These are phyloP conservation scores for Euptelea pleiosperma DNA, from an alignment of 164 flowering plant species.

Conservation along the genomic window DNA sequence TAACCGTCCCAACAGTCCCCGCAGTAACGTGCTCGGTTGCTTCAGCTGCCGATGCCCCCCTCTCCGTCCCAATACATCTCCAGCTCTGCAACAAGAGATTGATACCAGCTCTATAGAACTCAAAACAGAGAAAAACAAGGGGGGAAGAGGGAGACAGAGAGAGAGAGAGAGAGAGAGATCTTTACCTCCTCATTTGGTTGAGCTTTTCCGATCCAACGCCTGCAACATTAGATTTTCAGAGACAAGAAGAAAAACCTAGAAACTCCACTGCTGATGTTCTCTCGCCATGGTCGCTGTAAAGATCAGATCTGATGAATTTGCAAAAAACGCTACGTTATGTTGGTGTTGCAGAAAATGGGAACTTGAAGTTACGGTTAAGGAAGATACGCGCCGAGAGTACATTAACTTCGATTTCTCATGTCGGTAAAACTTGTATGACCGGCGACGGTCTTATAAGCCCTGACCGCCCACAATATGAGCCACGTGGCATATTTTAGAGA, in stretches of 20 bases:
- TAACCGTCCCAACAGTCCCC: constrained; percentile 25
- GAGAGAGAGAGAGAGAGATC: background rate
- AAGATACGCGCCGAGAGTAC: no score
- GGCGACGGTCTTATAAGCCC: no score
- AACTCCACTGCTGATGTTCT: no score
- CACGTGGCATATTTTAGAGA: no score
- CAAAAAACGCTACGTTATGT: no score
- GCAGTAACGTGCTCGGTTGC: constrained; percentile 29
- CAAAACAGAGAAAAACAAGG: background rate
- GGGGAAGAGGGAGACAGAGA: background rate
- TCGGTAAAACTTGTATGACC: no score
- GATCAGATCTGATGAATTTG: no score
- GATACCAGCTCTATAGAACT: constrained; percentile 13
- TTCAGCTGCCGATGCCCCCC: constrained; percentile 33
- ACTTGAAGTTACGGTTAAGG: no score
- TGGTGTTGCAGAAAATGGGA: no score
- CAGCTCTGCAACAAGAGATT: constrained; percentile 17
- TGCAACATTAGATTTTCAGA: background rate
- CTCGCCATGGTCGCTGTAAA: no score
- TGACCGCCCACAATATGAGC: no score
- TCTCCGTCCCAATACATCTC: constrained; percentile 27
- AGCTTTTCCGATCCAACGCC: background rate
- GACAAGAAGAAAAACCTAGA: background rate
- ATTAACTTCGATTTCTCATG: no score
- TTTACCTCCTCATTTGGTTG: constrained; percentile 11